Evolutionary conservation across 164 flowering plant species (phyloP).

Genomic region (Annona cherimola): DNA sequence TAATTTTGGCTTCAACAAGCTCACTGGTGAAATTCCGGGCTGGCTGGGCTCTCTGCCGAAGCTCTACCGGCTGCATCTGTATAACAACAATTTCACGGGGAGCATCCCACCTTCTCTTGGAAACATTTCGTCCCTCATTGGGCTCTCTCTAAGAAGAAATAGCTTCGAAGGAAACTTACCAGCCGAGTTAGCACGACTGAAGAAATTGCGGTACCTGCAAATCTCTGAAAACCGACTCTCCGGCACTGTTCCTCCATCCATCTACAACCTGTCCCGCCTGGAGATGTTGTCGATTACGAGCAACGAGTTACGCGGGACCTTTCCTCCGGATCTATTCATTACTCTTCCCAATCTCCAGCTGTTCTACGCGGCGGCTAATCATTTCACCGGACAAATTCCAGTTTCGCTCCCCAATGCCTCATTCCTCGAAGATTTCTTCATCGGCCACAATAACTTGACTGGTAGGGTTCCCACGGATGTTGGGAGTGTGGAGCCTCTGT

Average conservation of each 20-base stretch:
- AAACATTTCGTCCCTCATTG: slow-evolving; percentile 11
- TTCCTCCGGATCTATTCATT: slow-evolving; percentile 20
- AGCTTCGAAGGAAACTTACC: slow-evolving; percentile 16
- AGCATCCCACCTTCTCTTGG: slow-evolving; percentile 11
- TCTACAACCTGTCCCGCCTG: slow-evolving; percentile 24
- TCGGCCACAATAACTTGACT: neutral
- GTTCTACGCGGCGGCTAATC: neutral
- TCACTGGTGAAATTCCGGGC: neutral
- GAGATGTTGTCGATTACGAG: neutral
- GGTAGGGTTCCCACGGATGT: slow-evolving; percentile 7
- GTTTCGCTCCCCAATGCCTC: slow-evolving; percentile 10
- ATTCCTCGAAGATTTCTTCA: neutral
- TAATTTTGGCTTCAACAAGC: neutral
- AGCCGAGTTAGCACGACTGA: slow-evolving; percentile 6
- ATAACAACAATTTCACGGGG: neutral
- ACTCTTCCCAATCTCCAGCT: slow-evolving; percentile 17
- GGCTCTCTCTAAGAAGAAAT: neutral
- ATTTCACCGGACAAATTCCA: slow-evolving; percentile 10
- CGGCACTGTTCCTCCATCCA: slow-evolving; percentile 23
- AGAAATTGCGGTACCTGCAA: slow-evolving; percentile 1
- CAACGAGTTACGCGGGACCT: slow-evolving; percentile 20
- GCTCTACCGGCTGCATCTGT: neutral
- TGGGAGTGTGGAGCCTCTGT: neutral
- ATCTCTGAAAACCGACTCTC: slow-evolving; percentile 9
- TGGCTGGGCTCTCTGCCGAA: neutral